Conservation (phyloP, 805 yeast species). For the Wickerhamiella azyma region DNA sequence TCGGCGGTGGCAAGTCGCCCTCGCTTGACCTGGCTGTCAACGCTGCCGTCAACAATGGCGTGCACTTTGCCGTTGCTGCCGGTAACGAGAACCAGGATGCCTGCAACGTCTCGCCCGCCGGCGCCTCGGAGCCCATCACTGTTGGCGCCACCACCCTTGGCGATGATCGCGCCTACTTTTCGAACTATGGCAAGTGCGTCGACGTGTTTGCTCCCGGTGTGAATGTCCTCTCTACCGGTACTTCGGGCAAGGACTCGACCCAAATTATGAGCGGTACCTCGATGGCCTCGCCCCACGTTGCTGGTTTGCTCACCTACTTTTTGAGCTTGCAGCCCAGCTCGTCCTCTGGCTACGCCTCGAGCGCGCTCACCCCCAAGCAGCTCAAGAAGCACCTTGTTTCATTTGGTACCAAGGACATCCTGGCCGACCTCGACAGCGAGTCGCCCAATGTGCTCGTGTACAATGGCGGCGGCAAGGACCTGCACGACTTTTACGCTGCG, state of each 20-base stretch:
- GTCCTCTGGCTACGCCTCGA: constrained; percentile 35
- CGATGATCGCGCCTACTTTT: constrained; percentile 86
- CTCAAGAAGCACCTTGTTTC: constrained; percentile 39
- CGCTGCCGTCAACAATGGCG: constrained; percentile 78
- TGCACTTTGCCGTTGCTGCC: constrained; percentile 91
- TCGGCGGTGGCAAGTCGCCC: constrained; percentile 87
- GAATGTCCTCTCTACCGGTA: constrained; percentile 50
- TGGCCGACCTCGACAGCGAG: constrained; percentile 34
- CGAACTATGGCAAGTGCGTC: constrained; percentile 91
- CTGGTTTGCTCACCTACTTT: constrained; percentile 82
- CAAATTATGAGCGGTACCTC: constrained; percentile 69
- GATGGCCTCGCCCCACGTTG: constrained; percentile 96
- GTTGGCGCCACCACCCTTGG: constrained; percentile 90
- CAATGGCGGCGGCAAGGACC: constrained; percentile 47
- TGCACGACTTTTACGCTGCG: constrained; percentile 36
- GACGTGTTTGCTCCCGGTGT: constrained; percentile 96
- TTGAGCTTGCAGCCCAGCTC: constrained; percentile 67
- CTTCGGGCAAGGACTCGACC: constrained; percentile 21
- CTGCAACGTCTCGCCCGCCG: constrained; percentile 83
- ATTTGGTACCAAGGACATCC: constrained; percentile 36
- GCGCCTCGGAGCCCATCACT: constrained; percentile 46
- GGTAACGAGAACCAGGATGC: constrained; percentile 93
- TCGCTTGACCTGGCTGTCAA: constrained; percentile 77
- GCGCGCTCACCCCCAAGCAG: constrained; percentile 38
- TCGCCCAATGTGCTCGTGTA: constrained; percentile 46